Conservation (phyloP, 1,139 yeast genomes). For the Scheffersomyces cryptocercus region DNA sequence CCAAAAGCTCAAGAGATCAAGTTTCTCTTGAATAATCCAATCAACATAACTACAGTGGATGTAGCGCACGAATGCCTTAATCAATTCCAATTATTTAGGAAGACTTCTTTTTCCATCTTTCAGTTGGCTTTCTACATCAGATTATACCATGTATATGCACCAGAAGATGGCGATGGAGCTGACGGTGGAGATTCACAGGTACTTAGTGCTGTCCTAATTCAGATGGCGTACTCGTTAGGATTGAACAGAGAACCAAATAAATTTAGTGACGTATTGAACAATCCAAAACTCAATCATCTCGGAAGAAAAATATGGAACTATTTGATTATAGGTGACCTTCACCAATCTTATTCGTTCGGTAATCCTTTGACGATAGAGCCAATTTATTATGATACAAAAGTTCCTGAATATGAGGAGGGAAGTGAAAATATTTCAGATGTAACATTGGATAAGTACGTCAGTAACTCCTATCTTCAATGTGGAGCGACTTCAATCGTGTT, state of each 20-base stretch:
- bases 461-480: slow-evolving; percentile 14
- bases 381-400: slow-evolving; percentile 26
- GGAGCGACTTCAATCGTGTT: slow-evolving; percentile 2
- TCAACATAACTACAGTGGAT: slow-evolving; percentile 23
- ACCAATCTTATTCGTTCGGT: slow-evolving; percentile 30
- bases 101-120: slow-evolving; percentile 21
- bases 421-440: slow-evolving; percentile 21
- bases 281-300: slow-evolving; percentile 24
- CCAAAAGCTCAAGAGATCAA: slow-evolving; percentile 19
- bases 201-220: slow-evolving; percentile 43
- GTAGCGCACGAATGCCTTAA: slow-evolving; percentile 27
- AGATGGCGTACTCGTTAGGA: slow-evolving; percentile 49
- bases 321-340: slow-evolving; percentile 23
- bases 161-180: slow-evolving; percentile 47
- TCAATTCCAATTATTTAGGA: slow-evolving; percentile 22
- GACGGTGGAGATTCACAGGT: slow-evolving; percentile 50
- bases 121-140: slow-evolving; percentile 40
- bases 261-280: slow-evolving; percentile 19
- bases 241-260: slow-evolving; percentile 49
- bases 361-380: slow-evolving; percentile 21
- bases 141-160: slow-evolving; percentile 44
- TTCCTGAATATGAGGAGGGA: slow-evolving; percentile 25
- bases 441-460: slow-evolving; percentile 23
- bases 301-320: slow-evolving; percentile 32
- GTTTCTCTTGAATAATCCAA: slow-evolving; percentile 24